Conservation (phyloP, 495 filamentous ascomycete genomes). For the Hyaloscypha finlandica region DNA sequence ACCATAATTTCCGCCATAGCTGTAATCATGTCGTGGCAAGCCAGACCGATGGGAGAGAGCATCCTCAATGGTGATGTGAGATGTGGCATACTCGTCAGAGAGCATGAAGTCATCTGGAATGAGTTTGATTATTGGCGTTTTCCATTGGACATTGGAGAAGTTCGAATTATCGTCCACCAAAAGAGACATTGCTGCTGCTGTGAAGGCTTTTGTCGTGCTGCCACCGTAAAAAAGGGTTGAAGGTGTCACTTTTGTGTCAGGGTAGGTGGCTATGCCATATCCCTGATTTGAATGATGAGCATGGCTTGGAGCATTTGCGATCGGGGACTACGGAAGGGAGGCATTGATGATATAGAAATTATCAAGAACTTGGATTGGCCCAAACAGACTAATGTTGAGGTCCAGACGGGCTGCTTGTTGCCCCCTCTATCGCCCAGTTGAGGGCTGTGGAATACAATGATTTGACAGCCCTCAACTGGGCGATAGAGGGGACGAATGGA, state of each 20-base stretch:
- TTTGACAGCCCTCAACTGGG: too few relatives aligned
- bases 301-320: neutral
- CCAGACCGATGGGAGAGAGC: slow-evolving; percentile 52
- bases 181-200: slow-evolving; percentile 48
- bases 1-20: slow-evolving; percentile 29
- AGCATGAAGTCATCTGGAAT: slow-evolving; percentile 58
- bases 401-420: too few relatives aligned
- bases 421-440: too few relatives aligned
- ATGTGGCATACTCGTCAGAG: slow-evolving; percentile 43
- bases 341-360: too few relatives aligned
- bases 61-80: slow-evolving; percentile 53
- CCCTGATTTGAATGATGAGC: slow-evolving; percentile 39
- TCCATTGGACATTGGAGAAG: slow-evolving; percentile 44
- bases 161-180: slow-evolving; percentile 44
- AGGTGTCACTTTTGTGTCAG: slow-evolving; percentile 45
- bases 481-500: too few relatives aligned
- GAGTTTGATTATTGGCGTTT: slow-evolving; percentile 49
- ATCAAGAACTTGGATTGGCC: too few relatives aligned
- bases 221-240: slow-evolving; percentile 44
- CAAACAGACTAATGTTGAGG: too few relatives aligned
- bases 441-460: too few relatives aligned
- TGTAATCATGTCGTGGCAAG: slow-evolving; percentile 39
- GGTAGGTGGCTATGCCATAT: slow-evolving; percentile 48
- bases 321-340: neutral
- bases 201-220: slow-evolving; percentile 61